Percentiles rank a stretch among this genome's conserved stretches.
phyloP scores from a whole-genome alignment of 495 filamentous ascomycete genomes.

The Arthonia radiata region DNA sequence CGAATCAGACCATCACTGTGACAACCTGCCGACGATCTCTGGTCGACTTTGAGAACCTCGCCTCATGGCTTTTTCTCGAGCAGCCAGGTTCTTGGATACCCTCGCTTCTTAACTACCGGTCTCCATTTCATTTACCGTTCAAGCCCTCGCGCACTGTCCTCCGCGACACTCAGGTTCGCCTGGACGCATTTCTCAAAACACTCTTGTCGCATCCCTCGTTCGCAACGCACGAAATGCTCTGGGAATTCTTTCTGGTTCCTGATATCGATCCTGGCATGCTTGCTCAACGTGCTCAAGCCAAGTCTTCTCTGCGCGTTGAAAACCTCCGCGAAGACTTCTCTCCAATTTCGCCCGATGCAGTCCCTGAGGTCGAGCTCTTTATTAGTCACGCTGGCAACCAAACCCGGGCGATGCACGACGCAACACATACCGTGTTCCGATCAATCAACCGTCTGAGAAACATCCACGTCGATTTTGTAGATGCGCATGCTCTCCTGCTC shows the following conservation, averaged over 20 bases:
- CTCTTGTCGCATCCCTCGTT: constrained; percentile 81
- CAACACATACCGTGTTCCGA: constrained; percentile 56
- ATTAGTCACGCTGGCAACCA: constrained; percentile 70
- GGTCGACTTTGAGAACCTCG: constrained; percentile 75
- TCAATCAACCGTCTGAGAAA: constrained; percentile 34
- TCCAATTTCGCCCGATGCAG: constrained; percentile 51
- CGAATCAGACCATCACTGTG: constrained; percentile 49
- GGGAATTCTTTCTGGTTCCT: constrained; percentile 97
- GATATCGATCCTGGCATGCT: constrained; percentile 79
- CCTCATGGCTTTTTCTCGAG: constrained; percentile 65
- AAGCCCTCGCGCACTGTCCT: constrained; percentile 71
- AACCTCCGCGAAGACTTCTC: constrained; percentile 68
- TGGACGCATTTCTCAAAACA: constrained; percentile 68
- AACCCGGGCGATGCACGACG: constrained; percentile 56
- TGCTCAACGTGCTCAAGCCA: constrained; percentile 63
- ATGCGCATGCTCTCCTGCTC: constrained; percentile 13
- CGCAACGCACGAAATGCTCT: constrained; percentile 86
- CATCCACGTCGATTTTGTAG: constrained; percentile 17
- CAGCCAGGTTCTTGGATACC: constrained; percentile 92
- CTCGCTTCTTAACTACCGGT: constrained; percentile 48
- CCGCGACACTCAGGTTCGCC: constrained; percentile 63
- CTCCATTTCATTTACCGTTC: constrained; percentile 77
- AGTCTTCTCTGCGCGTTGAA: constrained; percentile 60
- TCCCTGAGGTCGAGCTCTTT: constrained; percentile 83
- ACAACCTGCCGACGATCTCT: constrained; percentile 85